These are phyloP conservation scores for Pythium insidiosum DNA, from an alignment of 352 stramenopile species.

Conservation along the genomic window DNA sequence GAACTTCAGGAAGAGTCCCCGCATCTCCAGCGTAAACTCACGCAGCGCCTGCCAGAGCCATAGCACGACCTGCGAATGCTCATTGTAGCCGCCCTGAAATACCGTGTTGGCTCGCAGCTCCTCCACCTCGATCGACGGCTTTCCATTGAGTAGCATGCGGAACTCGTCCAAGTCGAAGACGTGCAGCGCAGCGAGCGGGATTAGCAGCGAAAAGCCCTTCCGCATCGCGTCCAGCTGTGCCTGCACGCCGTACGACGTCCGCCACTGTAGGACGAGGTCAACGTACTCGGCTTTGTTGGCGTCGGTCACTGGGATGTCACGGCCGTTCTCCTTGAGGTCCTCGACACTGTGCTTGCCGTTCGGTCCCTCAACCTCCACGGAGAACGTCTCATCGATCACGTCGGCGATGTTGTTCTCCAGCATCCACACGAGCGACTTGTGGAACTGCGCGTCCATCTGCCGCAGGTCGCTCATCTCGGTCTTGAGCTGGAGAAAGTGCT, in stretches of 20 bases:
- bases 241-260: conserved; percentile 22
- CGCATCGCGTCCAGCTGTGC: conserved; percentile 30
- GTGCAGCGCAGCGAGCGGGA: conserved; percentile 15
- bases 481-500: conserved; percentile 44
- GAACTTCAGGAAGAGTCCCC: conserved; percentile 74
- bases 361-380: conserved; percentile 36
- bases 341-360: conserved; percentile 24
- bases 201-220: conserved; percentile 21
- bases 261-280: conserved; percentile 28
- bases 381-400: conserved; percentile 84
- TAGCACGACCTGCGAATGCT: conserved; percentile 64
- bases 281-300: too few species aligned
- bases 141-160: conserved; percentile 43
- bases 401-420: conserved; percentile 72
- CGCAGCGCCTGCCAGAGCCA: conserved; percentile 84
- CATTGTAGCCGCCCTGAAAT: conserved; percentile 78
- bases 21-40: conserved; percentile 46
- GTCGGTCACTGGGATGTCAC: too few species aligned
- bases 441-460: conserved; percentile 70
- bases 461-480: conserved; percentile 51
- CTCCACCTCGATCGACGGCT: conserved; percentile 71
- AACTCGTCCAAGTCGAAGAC: conserved; percentile 37
- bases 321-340: too few species aligned
- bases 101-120: conserved; percentile 69
- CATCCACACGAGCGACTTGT: conserved; percentile 83